Evolutionary conservation across 2,329 filamentous ascomycete genomes (phyloP), one percentile per base, ranked within the genome.

Genomic region (Alternaria sp.): DNA sequence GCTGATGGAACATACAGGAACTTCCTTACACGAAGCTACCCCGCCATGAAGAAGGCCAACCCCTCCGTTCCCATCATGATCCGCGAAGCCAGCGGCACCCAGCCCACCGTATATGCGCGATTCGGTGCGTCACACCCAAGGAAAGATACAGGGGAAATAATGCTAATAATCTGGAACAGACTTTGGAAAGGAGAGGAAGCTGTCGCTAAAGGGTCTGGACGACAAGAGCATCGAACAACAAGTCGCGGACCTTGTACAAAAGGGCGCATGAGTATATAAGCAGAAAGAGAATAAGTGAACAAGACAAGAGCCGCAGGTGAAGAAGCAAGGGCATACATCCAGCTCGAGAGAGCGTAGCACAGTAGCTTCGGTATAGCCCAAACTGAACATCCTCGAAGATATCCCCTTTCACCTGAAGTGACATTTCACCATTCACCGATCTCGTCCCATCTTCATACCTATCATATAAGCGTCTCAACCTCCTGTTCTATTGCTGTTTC

Each of bases 1-100:
- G 51, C 62, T 66, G 51, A 69, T 44, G 32, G 8, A 8, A 7
- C 5, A 3, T n/a, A 32, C 36, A 97, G 95, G 80, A 89, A 91
- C 30, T 99, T 99, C 83, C 86, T 99, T 69, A 90, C 90, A 67
- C 89, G 92, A 78, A 89, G 93, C 69, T 99, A 99, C 81, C 95
- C 95, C 47, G 95, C 92, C 62, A 98, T 99, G 94, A 99, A 99
- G 89, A 96, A 96, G 86, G 92, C 94, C 86, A 99, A 99, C 84
- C 95, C 95, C 58, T 85, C 91, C 81, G 94, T 87, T 49, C 95
- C 95, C 55, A 98, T 99, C 81, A 85, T 99, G 85, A 89, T 99
- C 75, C 92, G 95, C 77, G 95, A 98, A 85, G 95, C 94, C 54
- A 84, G 88, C 71, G 93, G 92, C 75, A 92, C 92, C 55, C 84